A percentile compares a stretch with the other conserved stretches of the same genome.
phyloP scores from a whole-genome alignment of 192 early-diverging fungal genomes.

The Helicostylum pulchrum region DNA sequence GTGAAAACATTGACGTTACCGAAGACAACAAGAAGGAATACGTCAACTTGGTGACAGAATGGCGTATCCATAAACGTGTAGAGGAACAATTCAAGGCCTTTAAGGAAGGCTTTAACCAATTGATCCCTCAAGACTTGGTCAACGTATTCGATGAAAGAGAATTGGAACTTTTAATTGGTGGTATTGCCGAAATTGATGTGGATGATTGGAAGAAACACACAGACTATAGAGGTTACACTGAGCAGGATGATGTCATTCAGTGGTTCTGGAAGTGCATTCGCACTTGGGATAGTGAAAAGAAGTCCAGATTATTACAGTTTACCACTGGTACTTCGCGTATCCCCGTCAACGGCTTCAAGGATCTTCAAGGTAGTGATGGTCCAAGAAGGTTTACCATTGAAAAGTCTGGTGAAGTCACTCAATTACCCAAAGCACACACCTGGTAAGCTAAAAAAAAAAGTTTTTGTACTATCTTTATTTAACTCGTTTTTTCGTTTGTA shows the following conservation, averaged over 20 bases:
- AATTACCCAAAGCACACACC: slow-evolving; percentile 92
- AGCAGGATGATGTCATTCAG: slow-evolving; percentile 90
- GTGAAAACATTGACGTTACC: slow-evolving; percentile 83
- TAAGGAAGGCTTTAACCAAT: slow-evolving; percentile 89
- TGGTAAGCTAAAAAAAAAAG: too few species aligned
- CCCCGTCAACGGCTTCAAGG: slow-evolving; percentile 98
- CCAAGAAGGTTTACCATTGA: slow-evolving; percentile 95
- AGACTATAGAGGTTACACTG: slow-evolving; percentile 96
- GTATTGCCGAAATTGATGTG: slow-evolving; percentile 93
- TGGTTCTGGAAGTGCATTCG: slow-evolving; percentile 96
- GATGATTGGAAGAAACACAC: slow-evolving; percentile 99
- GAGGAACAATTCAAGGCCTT: slow-evolving; percentile 97
- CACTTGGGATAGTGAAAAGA: slow-evolving; percentile 90
- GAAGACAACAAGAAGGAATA: slow-evolving; percentile 98
- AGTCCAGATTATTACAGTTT: slow-evolving; percentile 92
- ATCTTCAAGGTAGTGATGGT: slow-evolving; percentile 95
- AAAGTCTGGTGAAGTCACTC: slow-evolving; percentile 82
- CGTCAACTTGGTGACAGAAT: slow-evolving; percentile 84
- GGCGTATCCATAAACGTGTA: slow-evolving; percentile 85
- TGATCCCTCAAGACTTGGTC: slow-evolving; percentile 93
- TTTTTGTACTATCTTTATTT: slow-evolving; percentile 15
- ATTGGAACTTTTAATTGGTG: slow-evolving; percentile 95
- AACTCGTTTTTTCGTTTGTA: slow-evolving; percentile 28
- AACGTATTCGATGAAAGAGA: slow-evolving; percentile 97
- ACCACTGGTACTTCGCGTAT: slow-evolving; percentile 97